A percentile compares a stretch with the other conserved stretches of the same genome.
These are phyloP conservation scores for Suhomyces sp. DNA, from an alignment of 805 yeast genomes.

Conservation along the genomic window DNA sequence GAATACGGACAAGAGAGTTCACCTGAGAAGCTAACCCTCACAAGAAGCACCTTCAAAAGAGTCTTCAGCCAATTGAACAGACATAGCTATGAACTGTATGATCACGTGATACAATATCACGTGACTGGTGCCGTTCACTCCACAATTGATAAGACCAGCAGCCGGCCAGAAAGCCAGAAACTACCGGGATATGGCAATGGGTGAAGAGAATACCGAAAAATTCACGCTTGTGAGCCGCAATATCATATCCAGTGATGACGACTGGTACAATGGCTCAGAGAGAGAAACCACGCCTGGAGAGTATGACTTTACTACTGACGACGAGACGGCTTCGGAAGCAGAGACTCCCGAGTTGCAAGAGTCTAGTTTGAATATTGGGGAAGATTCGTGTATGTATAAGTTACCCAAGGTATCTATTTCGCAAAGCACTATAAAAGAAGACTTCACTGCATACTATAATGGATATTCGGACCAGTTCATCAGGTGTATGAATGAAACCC, in stretches of 20 bases:
- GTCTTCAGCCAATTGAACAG: no score
- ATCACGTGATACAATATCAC: neutral
- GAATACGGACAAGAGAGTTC: no score
- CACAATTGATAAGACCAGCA: neutral
- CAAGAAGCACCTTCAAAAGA: no score
- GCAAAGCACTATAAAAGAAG: neutral
- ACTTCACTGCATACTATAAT: conserved; percentile 12
- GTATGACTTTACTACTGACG: neutral
- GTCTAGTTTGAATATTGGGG: neutral
- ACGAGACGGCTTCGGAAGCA: neutral
- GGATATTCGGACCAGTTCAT: conserved; percentile 22
- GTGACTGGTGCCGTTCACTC: neutral
- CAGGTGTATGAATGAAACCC: conserved; percentile 32
- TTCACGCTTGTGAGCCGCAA: conserved; percentile 9
- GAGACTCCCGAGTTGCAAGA: neutral
- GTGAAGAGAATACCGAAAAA: no score
- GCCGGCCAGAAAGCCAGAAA: no score
- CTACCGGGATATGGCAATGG: no score
- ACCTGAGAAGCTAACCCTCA: no score
- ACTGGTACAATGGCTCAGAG: neutral
- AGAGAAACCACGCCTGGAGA: neutral
- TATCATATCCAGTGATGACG: conserved; percentile 11
- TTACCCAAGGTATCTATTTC: conserved; percentile 3
- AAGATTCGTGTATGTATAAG: conserved; percentile 6
- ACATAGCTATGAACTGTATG: no score